Base-by-base conservation (phyloP, 257 asterid genomes). In the Petunia axillaris region DNA sequence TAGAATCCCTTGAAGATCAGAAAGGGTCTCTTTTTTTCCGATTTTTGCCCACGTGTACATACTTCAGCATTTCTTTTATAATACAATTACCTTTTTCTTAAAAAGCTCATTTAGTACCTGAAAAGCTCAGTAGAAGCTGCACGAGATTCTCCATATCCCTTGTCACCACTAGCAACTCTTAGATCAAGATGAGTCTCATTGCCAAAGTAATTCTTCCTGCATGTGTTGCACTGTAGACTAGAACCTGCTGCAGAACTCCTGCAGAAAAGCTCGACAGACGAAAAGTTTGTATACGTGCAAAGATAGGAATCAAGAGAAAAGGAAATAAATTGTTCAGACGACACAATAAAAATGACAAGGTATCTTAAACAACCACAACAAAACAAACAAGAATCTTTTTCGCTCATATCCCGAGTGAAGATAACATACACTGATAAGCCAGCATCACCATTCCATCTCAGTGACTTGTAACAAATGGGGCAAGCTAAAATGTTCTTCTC, bases 71-170 rank as follows among this genome's bases (percentile, higher is more conserved):
- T 13, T 64, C 48, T 11, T 11, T 38, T 38, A 39, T 64, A 11
- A 38, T 38, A 64, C 5, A 64, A 37, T 10, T 64, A 5, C 25
- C 71, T 11, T 64, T 11, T 25, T 64, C 46, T 36, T 8, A 63
- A 14, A 58, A 58, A 25, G 25, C 25, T 25, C 25, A 25, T 25
- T 25, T 25, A 25, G 25, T 75, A 90, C 97, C 98, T 91, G 87
- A 94, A 94, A 81, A 94, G 9, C 88, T 94, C 93, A 74, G 97
- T 93, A 75, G 96, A 89, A 73, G 87, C 93, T 6, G 97, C 89
- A 88, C 35, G 81, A 75, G 92, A 68, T 82, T 90, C 96, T 43
- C 94, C 97, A 82, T 91, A 92, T 75, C 87, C 91, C 81, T 85
- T 88, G 75, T 89, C 86, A 54, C 91, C 91, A 54, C 91, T 86